Evolutionary conservation across 192 early-diverging fungal species (phyloP).

Genomic region (Coemansia sp.): DNA sequence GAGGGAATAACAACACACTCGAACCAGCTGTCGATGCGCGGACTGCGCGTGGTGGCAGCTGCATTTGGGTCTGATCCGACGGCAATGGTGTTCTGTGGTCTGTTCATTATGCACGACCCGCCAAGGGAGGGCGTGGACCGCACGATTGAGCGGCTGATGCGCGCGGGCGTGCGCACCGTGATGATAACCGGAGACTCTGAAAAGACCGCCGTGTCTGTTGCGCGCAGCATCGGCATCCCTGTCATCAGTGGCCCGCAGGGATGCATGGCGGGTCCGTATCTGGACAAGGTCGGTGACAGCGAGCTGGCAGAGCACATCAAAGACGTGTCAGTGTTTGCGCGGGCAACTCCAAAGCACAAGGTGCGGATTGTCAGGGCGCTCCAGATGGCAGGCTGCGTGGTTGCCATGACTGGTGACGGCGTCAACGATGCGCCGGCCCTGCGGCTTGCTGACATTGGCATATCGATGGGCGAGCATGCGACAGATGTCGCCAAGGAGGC

Average conservation of each 20-base stretch:
- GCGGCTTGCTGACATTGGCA: slow-evolving; percentile 90
- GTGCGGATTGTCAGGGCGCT: slow-evolving; percentile 86
- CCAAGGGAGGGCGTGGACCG: slow-evolving; percentile 76
- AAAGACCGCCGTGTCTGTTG: slow-evolving; percentile 88
- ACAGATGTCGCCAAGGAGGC: slow-evolving; percentile 97
- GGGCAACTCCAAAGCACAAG: slow-evolving; percentile 85
- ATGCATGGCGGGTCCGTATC: slow-evolving; percentile 71
- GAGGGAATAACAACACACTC: slow-evolving; percentile 62
- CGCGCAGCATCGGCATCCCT: slow-evolving; percentile 79
- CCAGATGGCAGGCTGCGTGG: slow-evolving; percentile 81
- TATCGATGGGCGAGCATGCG: slow-evolving; percentile 94
- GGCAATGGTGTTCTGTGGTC: slow-evolving; percentile 73
- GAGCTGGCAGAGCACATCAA: slow-evolving; percentile 66
- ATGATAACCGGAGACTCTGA: slow-evolving; percentile 99
- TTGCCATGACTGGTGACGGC: slow-evolving; percentile 97
- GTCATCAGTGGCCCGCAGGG: slow-evolving; percentile 45
- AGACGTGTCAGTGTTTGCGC: slow-evolving; percentile 73
- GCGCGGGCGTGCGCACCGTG: slow-evolving; percentile 84
- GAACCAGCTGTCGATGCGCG: slow-evolving; percentile 69
- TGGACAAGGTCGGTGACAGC: slow-evolving; percentile 65
- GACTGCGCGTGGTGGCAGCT: slow-evolving; percentile 84
- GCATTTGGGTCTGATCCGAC: slow-evolving; percentile 65
- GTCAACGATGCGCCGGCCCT: slow-evolving; percentile 96
- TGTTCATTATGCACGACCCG: slow-evolving; percentile 91
- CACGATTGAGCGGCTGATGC: slow-evolving; percentile 68